These are phyloP conservation scores for Eutrema salsugineum DNA, from an alignment of 441 rosid genomes.

Conservation along the genomic window DNA sequence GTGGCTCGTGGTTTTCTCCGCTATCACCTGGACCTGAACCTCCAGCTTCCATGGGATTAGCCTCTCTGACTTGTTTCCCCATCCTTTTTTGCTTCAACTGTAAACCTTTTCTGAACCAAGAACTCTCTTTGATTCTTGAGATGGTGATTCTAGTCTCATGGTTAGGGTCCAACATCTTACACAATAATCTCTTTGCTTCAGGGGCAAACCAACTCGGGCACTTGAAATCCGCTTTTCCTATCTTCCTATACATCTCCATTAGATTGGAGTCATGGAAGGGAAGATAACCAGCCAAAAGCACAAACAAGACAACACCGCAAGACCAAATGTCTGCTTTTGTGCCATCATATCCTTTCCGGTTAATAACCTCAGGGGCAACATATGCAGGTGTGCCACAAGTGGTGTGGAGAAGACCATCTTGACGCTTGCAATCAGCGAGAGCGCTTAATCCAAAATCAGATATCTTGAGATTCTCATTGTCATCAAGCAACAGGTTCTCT, in stretches of 20 bases:
- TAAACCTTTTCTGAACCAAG: conserved; percentile 67
- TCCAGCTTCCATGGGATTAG: conserved; percentile 21
- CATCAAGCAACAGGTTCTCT: conserved; percentile 72
- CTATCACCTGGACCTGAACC: conserved; percentile 40
- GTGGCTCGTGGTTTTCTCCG: conserved; percentile 42
- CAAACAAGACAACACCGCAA: conserved; percentile 82
- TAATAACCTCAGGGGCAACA: conserved; percentile 80
- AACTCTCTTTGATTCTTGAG: conserved; percentile 54
- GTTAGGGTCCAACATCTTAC: conserved; percentile 67
- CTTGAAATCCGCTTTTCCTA: conserved; percentile 60
- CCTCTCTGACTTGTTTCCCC: conserved; percentile 34
- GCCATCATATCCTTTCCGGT: conserved; percentile 74
- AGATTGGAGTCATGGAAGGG: conserved; percentile 80
- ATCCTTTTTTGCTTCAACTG: conserved; percentile 39
- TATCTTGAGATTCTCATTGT: conserved; percentile 66
- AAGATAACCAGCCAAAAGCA: conserved; percentile 71
- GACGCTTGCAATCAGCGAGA: conserved; percentile 55
- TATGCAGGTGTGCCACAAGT: conserved; percentile 87
- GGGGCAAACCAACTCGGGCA: conserved; percentile 66
- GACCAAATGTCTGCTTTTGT: conserved; percentile 83
- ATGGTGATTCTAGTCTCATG: conserved; percentile 62
- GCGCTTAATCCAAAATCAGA: conserved; percentile 87
- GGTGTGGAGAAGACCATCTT: conserved; percentile 73
- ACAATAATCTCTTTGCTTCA: conserved; percentile 56
- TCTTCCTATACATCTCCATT: conserved; percentile 80